These are phyloP conservation scores for Taphrina pruni DNA, from an alignment of 1,139 yeast species.

Conservation along the genomic window DNA sequence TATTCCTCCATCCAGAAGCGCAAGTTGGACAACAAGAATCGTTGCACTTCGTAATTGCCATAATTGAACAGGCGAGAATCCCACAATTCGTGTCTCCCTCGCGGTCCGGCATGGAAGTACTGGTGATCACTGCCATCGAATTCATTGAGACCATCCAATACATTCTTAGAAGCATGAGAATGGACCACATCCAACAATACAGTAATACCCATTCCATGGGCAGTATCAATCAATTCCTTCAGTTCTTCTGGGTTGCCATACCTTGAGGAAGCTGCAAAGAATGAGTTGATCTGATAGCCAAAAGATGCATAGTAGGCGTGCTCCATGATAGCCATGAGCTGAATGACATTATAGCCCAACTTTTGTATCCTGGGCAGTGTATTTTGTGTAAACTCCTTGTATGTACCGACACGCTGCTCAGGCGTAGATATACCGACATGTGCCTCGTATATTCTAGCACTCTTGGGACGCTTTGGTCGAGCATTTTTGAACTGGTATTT, in stretches of 20 bases:
- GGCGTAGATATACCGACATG: slow-evolving; percentile 94
- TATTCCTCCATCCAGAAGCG: slow-evolving; percentile 83
- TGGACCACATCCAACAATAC: slow-evolving; percentile 92
- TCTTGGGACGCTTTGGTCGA: slow-evolving; percentile 61
- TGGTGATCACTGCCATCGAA: slow-evolving; percentile 97
- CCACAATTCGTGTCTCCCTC: slow-evolving; percentile 91
- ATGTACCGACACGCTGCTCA: slow-evolving; percentile 81
- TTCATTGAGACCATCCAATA: slow-evolving; percentile 87
- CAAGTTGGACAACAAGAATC: slow-evolving; percentile 86
- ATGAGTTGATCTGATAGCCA: slow-evolving; percentile 93
- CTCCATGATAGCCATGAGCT: slow-evolving; percentile 97
- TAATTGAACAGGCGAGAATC: slow-evolving; percentile 92
- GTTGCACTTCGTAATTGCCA: slow-evolving; percentile 84
- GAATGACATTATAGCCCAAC: slow-evolving; percentile 90
- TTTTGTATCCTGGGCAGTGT: slow-evolving; percentile 82
- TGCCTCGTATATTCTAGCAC: slow-evolving; percentile 88
- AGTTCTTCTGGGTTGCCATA: slow-evolving; percentile 89
- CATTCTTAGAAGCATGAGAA: slow-evolving; percentile 94
- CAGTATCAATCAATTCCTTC: slow-evolving; percentile 86
- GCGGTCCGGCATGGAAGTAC: slow-evolving; percentile 84
- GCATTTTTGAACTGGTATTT: slow-evolving; percentile 66
- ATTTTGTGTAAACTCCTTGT: slow-evolving; percentile 79
- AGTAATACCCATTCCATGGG: slow-evolving; percentile 84
- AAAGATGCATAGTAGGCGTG: slow-evolving; percentile 98
- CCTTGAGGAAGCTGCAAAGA: slow-evolving; percentile 86